A percentile compares a stretch with the other conserved stretches of the same genome.
phyloP scores from a whole-genome alignment of 345 rosid genomes.

The Aethionema arabicum region DNA sequence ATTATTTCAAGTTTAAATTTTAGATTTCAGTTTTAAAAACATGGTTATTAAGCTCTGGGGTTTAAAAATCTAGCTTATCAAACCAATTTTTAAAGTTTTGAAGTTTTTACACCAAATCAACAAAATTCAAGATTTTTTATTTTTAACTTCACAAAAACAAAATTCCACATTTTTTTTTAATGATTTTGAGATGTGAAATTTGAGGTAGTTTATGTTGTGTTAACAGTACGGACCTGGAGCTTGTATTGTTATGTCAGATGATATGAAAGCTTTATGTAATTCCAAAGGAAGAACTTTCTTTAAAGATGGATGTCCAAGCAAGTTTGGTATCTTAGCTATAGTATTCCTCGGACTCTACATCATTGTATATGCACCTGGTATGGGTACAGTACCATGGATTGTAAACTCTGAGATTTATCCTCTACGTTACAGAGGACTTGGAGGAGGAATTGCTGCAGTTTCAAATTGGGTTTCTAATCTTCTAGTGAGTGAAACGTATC shows the following conservation, averaged over 20 bases:
- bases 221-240: slow-evolving; percentile 69
- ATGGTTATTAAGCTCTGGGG: no score
- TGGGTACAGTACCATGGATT: slow-evolving; percentile 91
- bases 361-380: slow-evolving; percentile 69
- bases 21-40: neutral
- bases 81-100: no score
- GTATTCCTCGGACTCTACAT: slow-evolving; percentile 67
- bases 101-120: no score
- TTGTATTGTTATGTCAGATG: slow-evolving; percentile 46
- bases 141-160: no score
- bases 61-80: no score
- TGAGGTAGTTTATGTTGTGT: no score
- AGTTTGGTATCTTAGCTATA: slow-evolving; percentile 65
- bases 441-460: slow-evolving; percentile 83
- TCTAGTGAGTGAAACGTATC: slow-evolving; percentile 63
- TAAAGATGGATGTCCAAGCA: slow-evolving; percentile 78
- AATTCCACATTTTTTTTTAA: no score
- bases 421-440: slow-evolving; percentile 70
- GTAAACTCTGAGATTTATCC: slow-evolving; percentile 95
- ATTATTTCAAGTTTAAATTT: neutral
- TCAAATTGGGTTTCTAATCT: slow-evolving; percentile 78
- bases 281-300: slow-evolving; percentile 46
- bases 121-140: no score
- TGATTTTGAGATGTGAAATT: no score
- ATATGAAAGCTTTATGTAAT: slow-evolving; percentile 34